A percentile compares a stretch with the other conserved stretches of the same genome.
Conservation (phyloP, 495 filamentous ascomycete genomes). For the Xylaria curta region DNA sequence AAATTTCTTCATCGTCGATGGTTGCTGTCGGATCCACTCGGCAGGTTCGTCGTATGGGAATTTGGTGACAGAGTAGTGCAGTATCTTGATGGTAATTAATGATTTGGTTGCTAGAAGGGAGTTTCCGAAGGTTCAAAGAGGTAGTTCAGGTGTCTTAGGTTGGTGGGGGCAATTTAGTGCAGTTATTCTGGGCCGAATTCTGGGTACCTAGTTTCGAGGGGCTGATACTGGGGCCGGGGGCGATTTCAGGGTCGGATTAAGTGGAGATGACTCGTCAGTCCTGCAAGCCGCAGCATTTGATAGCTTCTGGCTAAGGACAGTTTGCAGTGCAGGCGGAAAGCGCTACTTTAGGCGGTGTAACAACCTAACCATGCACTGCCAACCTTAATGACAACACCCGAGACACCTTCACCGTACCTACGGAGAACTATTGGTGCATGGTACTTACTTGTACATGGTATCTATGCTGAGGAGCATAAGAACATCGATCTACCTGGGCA, state of each 20-base stretch:
- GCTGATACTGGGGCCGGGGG: background rate
- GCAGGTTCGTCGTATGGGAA: background rate
- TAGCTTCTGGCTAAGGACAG: background rate
- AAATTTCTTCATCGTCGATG: constrained; percentile 64
- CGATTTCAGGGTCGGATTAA: constrained; percentile 13
- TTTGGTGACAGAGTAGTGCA: background rate
- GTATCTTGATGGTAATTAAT: constrained; percentile 11
- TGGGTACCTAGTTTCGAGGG: constrained; percentile 19
- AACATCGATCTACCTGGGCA: background rate
- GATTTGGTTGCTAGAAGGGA: constrained; percentile 16
- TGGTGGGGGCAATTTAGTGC: constrained; percentile 5
- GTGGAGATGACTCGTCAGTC: constrained; percentile 22
- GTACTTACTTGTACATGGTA: background rate
- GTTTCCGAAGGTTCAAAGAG: background rate
- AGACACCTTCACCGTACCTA: too few species aligned
- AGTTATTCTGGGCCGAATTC: background rate
- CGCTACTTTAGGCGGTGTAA: background rate
- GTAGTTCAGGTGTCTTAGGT: constrained; percentile 11
- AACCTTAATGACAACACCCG: background rate
- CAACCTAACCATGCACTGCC: background rate
- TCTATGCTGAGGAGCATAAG: background rate
- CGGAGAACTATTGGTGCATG: too few species aligned
- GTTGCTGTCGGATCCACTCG: background rate
- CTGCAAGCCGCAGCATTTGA: constrained; percentile 18
- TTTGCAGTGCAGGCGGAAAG: background rate